These are phyloP conservation scores for Tolypocladium ophioglossoides DNA, from an alignment of 2,329 filamentous ascomycete genomes.

Conservation along the genomic window DNA sequence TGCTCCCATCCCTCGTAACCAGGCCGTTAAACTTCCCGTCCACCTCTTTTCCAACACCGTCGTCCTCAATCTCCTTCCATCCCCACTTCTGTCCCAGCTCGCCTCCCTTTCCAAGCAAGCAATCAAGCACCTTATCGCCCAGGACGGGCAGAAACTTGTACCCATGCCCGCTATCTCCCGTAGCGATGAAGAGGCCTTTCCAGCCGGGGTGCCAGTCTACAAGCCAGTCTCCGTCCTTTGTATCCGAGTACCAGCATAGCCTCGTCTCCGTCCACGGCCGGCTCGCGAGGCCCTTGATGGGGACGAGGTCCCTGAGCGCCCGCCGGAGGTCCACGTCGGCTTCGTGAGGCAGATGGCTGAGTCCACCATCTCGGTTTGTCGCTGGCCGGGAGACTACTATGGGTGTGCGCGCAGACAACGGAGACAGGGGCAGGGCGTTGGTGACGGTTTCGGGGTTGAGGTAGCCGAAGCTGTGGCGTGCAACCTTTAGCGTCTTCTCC, in stretches of 20 bases:
- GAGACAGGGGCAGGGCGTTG: slow-evolving; percentile 20
- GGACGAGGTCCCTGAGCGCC: slow-evolving; percentile 51
- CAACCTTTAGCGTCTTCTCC: slow-evolving; percentile 54
- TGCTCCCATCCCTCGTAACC: slow-evolving; percentile 41
- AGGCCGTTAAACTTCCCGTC: slow-evolving; percentile 27
- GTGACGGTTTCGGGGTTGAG: slow-evolving; percentile 35
- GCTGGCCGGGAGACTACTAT: slow-evolving; percentile 25
- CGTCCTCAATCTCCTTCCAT: slow-evolving; percentile 48
- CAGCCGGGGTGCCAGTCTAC: slow-evolving; percentile 57
- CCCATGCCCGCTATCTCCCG: slow-evolving; percentile 53
- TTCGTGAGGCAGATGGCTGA: slow-evolving; percentile 43
- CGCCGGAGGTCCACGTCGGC: slow-evolving; percentile 50
- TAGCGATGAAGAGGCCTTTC: slow-evolving; percentile 48
- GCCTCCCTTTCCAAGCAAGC: slow-evolving; percentile 33
- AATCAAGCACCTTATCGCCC: slow-evolving; percentile 50
- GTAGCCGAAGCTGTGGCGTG: slow-evolving; percentile 61
- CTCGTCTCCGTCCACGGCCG: slow-evolving; percentile 52
- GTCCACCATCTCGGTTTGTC: slow-evolving; percentile 26
- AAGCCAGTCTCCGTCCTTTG: slow-evolving; percentile 59
- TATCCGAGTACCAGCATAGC: slow-evolving; percentile 71
- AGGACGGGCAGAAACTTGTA: slow-evolving; percentile 62
- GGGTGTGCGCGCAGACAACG: slow-evolving; percentile 12
- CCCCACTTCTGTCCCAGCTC: slow-evolving; percentile 49
- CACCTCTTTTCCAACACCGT: slow-evolving; percentile 20
- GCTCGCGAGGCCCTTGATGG: slow-evolving; percentile 40